Evolutionary conservation across 2,329 filamentous ascomycete species (phyloP), one percentile per base, ranked within the genome.

Genomic region (Pyrenophora graminea): DNA sequence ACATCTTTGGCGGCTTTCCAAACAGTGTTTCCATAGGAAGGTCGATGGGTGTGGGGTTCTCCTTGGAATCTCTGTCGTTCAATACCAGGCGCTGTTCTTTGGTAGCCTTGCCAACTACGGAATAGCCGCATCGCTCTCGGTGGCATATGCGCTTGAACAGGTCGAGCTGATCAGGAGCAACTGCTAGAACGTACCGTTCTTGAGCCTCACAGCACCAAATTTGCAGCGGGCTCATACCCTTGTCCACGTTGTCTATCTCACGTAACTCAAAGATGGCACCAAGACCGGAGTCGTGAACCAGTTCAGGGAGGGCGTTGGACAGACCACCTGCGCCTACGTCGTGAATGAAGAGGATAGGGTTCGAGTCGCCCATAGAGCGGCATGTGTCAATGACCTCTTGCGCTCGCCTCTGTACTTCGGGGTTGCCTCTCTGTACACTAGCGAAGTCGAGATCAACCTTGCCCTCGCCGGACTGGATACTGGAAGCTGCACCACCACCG

Each of bases 301-400:
- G 80, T 71, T 96, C 91, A 7, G 93, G 91, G 13, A 97, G 80
- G 30, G 91, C 92, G 61, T 88, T 88, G 1, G 88, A 91, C 27
- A 92, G 78, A 53, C 94, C 94, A 66, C 94, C 94, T 43, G 94
- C 94, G 56, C 94, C 94, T 39, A 99, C 94, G 69, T 99, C 94
- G 72, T 99, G 94, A 58, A 99, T 97, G 77, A 97, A 93, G 48
- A 90, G 88, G 62, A 99, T 97, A 0, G 94, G 94, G 69, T 89
- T 97, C 58, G 91, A 80, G 3, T 86, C 79, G 13, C 92, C 93
- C 64, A 97, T 83, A 3, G 90, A 87, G 23, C 89, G 86, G 72
- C 94, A 99, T 4, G 91, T 87, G 74, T 97, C 94, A 75, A 99
- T 99, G 59, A 99, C 94, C 84, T 97, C 96, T 76, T 99, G 94